A percentile compares a stretch with the other conserved stretches of the same genome.
Evolutionary conservation across 768 basidiomycete genomes (phyloP).

Genomic region (Lactarius psammicola): DNA sequence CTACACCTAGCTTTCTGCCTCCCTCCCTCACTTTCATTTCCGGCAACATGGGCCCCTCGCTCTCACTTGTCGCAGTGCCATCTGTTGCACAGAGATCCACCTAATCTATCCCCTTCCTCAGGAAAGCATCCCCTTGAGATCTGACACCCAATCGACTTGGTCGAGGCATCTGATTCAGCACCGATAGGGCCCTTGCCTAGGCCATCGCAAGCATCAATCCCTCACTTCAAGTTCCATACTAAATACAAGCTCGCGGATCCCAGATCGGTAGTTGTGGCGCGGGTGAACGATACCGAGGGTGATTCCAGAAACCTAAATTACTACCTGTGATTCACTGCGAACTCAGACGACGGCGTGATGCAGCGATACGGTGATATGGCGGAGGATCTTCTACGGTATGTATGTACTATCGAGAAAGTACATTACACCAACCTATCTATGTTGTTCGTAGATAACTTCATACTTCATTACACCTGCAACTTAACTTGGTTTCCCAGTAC

Average conservation of each 20-base stretch:
- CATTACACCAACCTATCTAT: background rate
- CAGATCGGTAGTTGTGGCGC: slow-evolving; percentile 12
- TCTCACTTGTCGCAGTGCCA: no score
- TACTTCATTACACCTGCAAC: background rate
- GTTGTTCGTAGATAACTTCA: background rate
- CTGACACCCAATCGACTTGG: slow-evolving; percentile 4
- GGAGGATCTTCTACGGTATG: slow-evolving; percentile 5
- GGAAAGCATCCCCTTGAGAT: background rate
- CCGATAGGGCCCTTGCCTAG: slow-evolving; percentile 21
- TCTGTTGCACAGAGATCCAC: no score
- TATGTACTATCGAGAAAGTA: background rate
- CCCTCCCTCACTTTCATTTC: background rate
- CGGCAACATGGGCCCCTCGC: background rate
- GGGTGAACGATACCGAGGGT: slow-evolving; percentile 7
- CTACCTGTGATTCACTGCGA: background rate
- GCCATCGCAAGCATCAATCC: slow-evolving; percentile 14
- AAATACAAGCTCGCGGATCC: slow-evolving; percentile 6
- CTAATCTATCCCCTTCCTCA: background rate
- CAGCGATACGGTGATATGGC: slow-evolving; percentile 8
- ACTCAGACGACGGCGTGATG: no score
- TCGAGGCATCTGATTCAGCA: slow-evolving; percentile 18
- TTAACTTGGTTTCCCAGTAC: background rate
- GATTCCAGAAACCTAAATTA: slow-evolving; percentile 8
- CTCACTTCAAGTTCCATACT: slow-evolving; percentile 8
- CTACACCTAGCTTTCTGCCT: background rate